These are phyloP conservation scores for Pelargonium exstipulatum DNA, from an alignment of 441 rosid genomes.

Conservation along the genomic window DNA sequence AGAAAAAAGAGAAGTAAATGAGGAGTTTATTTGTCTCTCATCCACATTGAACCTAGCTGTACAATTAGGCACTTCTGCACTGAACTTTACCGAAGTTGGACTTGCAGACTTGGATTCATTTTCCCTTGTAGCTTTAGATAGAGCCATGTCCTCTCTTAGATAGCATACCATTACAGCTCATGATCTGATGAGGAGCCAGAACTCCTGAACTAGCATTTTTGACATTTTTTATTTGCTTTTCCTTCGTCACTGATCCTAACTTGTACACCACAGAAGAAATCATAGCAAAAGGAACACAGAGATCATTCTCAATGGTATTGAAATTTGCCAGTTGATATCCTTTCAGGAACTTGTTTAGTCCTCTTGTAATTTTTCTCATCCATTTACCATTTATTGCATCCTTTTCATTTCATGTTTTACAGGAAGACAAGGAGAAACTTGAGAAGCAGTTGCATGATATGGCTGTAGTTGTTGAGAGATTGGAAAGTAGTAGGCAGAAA, in stretches of 20 bases:
- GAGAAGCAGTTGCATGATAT: constrained; percentile 92
- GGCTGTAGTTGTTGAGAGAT: constrained; percentile 90
- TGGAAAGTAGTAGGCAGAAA: constrained; percentile 91
- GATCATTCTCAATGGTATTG: constrained; percentile 58
- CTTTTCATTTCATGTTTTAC: constrained; percentile 20
- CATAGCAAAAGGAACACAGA: constrained; percentile 34
- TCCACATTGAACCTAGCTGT: not conserved
- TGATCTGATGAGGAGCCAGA: not conserved
- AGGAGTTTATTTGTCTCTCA: too few species aligned
- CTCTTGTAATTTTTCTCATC: not conserved
- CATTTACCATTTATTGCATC: not conserved
- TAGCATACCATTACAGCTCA: not conserved
- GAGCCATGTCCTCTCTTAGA: not conserved
- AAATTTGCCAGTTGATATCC: constrained; percentile 8
- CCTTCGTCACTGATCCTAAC: constrained; percentile 10
- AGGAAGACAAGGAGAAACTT: constrained; percentile 82
- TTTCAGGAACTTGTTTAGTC: not conserved
- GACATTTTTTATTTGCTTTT: not conserved
- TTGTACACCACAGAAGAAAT: constrained; percentile 46
- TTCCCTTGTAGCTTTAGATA: not conserved
- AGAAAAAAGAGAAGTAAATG: too few species aligned
- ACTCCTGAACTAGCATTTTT: not conserved
- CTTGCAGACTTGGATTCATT: not conserved
- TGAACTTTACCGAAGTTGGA: not conserved
- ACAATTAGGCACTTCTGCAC: not conserved